phyloP scores from a whole-genome alignment of 2,329 filamentous ascomycete genomes.

The Truncatella angustata region DNA sequence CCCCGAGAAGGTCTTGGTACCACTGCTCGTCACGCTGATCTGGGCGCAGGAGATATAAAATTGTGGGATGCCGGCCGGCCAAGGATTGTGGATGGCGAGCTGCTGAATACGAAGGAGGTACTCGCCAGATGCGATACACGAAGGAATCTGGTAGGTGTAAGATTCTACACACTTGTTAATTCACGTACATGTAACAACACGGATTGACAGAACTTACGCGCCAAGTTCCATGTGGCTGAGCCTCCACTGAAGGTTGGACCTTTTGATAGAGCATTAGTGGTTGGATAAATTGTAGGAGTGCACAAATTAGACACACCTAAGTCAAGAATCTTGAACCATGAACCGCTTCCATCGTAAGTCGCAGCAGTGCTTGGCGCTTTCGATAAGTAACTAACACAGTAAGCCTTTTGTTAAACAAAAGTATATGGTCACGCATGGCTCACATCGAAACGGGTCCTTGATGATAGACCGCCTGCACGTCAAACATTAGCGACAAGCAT shows the following conservation, averaged over 20 bases:
- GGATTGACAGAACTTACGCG: conserved; percentile 20
- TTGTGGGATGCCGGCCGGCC: conserved; percentile 40
- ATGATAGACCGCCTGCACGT: conserved; percentile 43
- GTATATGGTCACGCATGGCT: not conserved
- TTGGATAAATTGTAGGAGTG: not conserved
- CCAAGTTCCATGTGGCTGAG: conserved; percentile 31
- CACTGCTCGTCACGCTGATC: conserved; percentile 42
- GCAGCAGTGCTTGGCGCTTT: conserved; percentile 34
- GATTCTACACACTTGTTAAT: conserved; percentile 19
- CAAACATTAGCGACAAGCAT: no score
- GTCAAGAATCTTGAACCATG: conserved; percentile 43
- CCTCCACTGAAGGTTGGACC: conserved; percentile 33
- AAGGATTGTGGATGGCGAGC: conserved; percentile 59
- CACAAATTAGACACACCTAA: conserved; percentile 21
- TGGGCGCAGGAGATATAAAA: conserved; percentile 49
- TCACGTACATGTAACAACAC: not conserved
- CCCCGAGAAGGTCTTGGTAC: conserved; percentile 27
- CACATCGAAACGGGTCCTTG: conserved; percentile 39
- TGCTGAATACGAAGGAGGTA: conserved; percentile 60
- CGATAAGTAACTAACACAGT: conserved; percentile 35
- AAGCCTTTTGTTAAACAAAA: not conserved
- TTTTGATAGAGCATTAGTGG: conserved; percentile 12
- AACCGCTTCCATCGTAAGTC: conserved; percentile 36
- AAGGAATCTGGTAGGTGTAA: conserved; percentile 44
- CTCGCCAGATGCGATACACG: conserved; percentile 52